Conservation (phyloP, 2,329 filamentous ascomycete species). For the Bisporella sp. region DNA sequence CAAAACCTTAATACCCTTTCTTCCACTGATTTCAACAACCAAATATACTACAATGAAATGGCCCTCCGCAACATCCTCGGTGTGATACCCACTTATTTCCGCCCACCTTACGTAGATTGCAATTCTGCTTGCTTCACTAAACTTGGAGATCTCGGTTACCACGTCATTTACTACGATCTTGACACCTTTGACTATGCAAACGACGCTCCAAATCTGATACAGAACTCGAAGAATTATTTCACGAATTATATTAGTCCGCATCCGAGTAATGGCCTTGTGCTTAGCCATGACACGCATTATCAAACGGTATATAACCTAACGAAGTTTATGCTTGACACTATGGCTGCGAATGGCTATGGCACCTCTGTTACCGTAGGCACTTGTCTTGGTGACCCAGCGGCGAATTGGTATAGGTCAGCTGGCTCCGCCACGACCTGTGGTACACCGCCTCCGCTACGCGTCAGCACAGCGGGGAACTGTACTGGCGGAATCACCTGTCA, state of each 20-base stretch:
- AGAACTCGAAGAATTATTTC: neutral
- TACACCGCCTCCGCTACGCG: no score
- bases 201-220: neutral
- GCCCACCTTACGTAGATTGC: neutral
- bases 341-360: neutral
- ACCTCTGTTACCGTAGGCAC: neutral
- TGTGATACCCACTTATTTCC: neutral
- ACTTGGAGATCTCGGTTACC: neutral
- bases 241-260: neutral
- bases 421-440: no score
- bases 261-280: neutral
- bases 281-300: neutral
- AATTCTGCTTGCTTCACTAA: neutral
- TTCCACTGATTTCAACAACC: neutral
- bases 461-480: no score
- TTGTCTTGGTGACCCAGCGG: neutral
- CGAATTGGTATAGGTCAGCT: constrained; percentile 5
- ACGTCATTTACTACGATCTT: neutral
- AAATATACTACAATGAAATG: neutral
- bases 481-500: no score
- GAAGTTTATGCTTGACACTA: neutral
- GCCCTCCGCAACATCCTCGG: neutral
- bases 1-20: constrained; percentile 23
- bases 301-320: neutral
- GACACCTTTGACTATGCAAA: neutral